Conservation (phyloP, 352 stramenopile genomes). For the Globisporangium iwayamae region DNA sequence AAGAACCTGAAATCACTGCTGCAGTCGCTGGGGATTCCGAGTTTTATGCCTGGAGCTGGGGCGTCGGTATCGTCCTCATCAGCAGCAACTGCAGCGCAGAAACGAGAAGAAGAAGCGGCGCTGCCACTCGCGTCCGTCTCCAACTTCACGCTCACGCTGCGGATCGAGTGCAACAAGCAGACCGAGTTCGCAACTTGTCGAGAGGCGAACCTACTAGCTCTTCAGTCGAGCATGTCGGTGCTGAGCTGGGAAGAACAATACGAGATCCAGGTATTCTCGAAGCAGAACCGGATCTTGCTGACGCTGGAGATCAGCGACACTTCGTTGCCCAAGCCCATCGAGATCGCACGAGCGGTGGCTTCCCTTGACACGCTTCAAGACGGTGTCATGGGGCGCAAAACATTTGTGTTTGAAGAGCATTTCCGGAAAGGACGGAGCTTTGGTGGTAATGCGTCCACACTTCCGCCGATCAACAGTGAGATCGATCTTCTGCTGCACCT, state of each 20-base stretch:
- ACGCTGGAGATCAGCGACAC: conserved; percentile 45
- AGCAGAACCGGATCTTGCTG: conserved; percentile 31
- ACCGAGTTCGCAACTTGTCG: conserved; percentile 39
- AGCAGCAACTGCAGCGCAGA: conserved; percentile 10
- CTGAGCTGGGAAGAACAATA: conserved; percentile 71
- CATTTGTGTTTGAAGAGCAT: conserved; percentile 45
- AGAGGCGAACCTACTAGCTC: conserved; percentile 34
- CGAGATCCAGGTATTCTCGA: conserved; percentile 40
- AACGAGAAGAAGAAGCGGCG: conserved; percentile 35
- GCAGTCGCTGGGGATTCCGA: conserved; percentile 22
- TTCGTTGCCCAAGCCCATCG: conserved; percentile 27
- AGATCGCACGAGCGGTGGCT: conserved; percentile 43
- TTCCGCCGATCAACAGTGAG: conserved; percentile 20
- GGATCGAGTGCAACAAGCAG: conserved; percentile 47
- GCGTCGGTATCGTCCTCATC: not conserved
- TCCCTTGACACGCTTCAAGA: conserved; percentile 35
- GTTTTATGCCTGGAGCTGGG: not conserved
- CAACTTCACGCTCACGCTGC: conserved; percentile 44
- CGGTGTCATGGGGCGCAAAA: conserved; percentile 27
- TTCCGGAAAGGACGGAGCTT: conserved; percentile 36
- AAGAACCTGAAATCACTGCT: conserved; percentile 44
- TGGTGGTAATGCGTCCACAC: conserved; percentile 4
- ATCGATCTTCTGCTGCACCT: conserved; percentile 60
- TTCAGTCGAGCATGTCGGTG: conserved; percentile 23
- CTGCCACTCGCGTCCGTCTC: conserved; percentile 5